Base-by-base conservation (phyloP, 2,329 filamentous ascomycete species). In the Talaromyces sp. region DNA sequence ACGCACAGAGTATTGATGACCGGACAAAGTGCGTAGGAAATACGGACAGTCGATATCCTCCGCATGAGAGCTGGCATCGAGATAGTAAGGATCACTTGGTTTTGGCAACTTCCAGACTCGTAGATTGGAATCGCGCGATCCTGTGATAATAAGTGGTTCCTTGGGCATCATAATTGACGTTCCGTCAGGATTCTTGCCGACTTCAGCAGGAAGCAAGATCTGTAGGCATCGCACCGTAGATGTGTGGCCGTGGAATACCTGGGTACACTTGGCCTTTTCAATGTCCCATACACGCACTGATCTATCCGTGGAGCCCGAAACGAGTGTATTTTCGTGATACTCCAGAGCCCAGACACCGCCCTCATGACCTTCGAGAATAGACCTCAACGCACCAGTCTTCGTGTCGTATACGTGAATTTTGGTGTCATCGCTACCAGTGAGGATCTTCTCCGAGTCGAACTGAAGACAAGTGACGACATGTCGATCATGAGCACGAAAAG, bases 251-350 rank as follows among this genome's bases (percentile, higher is more conserved):
- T 97, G 93, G 74, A 99, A 99, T 0, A 96, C 89, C 73, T 99
- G 95, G 11, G 93, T 93, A 75, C 93, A 97, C 52, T 90, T 85
- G 0, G 93, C 95, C 69, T 89, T 89, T 72, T 96, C 92, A 66
- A 99, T 97, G 73, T 99, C 93, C 95, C 95, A 99, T 0, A 99
- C 93, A n/a, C 95, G 88, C n/a, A 99, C 95, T 11, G 95, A 96
- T 54, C 95, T 85, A 76, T 99, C 95, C 0, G 95, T 99, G 6
- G 93, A 97, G 2, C 95, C 95, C 16, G 95, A 99, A 2, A 99
- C 95, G 21, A 99, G 80, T 16, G 91, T 92, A 72, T 98, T 97
- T 58, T 93, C 93, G 72, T 97, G 89, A 73, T 98, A 99, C 75
- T 98, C 93, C 60, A 99, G 79, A 33, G 95, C 95, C 95, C 95